A percentile compares a stretch with the other conserved stretches of the same genome.
Conservation (phyloP, 345 rosid species). For the Rhodamnia rubescens region DNA sequence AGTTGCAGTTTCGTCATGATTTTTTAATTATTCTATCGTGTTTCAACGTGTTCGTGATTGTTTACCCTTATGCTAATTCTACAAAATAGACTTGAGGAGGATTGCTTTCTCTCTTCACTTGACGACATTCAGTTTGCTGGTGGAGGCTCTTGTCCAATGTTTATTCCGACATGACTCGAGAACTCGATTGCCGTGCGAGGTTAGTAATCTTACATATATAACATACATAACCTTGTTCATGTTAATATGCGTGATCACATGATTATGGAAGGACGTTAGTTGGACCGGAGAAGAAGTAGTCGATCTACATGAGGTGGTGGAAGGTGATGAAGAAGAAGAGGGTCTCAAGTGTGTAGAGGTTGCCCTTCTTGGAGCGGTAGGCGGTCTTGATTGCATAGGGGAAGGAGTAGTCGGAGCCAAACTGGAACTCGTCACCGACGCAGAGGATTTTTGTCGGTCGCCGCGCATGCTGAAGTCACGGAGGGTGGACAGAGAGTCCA, state of each 20-base stretch:
- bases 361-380: slow-evolving; percentile 67
- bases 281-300: slow-evolving; percentile 13
- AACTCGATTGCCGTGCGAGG: neutral
- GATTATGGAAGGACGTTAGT: neutral
- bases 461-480: slow-evolving; percentile 57
- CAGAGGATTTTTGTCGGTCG: slow-evolving; percentile 49
- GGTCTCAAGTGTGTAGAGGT: slow-evolving; percentile 71
- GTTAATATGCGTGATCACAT: neutral
- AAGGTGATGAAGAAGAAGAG: slow-evolving; percentile 52
- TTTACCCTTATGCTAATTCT: neutral
- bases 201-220: neutral
- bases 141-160: neutral
- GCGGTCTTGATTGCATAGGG: slow-evolving; percentile 59
- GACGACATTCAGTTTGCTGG: neutral
- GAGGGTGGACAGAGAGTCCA: slow-evolving; percentile 73
- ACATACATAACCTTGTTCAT: neutral
- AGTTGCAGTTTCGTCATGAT: no score
- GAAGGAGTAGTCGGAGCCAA: slow-evolving; percentile 53
- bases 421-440: slow-evolving; percentile 36
- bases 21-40: no score
- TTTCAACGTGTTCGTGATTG: neutral
- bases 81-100: neutral
- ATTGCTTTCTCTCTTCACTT: neutral
- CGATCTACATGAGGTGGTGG: slow-evolving; percentile 58
- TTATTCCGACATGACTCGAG: neutral